Percentiles rank a stretch among this genome's conserved stretches.
phyloP scores from a whole-genome alignment of 768 basidiomycete genomes.

The Tylopilus subfusipes region DNA sequence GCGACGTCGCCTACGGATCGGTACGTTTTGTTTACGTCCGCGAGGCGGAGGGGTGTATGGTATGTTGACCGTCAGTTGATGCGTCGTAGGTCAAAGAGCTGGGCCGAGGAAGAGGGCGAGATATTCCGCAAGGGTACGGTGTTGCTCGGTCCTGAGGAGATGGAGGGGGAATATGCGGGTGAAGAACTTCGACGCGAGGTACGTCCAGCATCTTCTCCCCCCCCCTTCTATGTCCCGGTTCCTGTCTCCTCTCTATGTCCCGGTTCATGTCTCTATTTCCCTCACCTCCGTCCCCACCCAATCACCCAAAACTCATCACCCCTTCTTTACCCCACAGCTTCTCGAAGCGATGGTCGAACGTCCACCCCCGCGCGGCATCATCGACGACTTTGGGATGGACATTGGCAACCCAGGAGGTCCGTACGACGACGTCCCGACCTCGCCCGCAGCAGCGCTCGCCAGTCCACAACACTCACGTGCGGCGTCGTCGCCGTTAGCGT shows the following conservation, averaged over 20 bases:
- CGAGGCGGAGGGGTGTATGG: background rate
- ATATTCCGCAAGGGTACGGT: conserved; percentile 89
- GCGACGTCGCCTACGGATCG: conserved; percentile 42
- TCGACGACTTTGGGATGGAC: conserved; percentile 57
- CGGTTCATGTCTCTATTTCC: background rate
- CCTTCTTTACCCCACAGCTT: conserved; percentile 46
- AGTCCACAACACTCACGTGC: background rate
- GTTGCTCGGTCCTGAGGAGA: conserved; percentile 76
- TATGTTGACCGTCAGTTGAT: background rate
- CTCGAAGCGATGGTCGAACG: conserved; percentile 85
- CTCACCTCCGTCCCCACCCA: background rate
- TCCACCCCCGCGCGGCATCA: conserved; percentile 69
- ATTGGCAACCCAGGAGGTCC: conserved; percentile 6
- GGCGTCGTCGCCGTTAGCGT: background rate
- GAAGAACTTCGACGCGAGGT: conserved; percentile 86
- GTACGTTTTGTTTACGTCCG: conserved; percentile 33
- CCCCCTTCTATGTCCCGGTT: background rate
- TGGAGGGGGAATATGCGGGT: conserved; percentile 85
- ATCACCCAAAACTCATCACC: background rate
- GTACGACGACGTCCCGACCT: conserved; percentile 15
- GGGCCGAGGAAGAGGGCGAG: conserved; percentile 95
- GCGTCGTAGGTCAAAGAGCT: conserved; percentile 60
- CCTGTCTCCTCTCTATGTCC: no score
- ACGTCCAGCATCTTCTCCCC: conserved; percentile 11
- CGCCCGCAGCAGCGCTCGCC: background rate